Base-by-base conservation (phyloP, 2,329 filamentous ascomycete species). In the Scedosporium aurantiacum region DNA sequence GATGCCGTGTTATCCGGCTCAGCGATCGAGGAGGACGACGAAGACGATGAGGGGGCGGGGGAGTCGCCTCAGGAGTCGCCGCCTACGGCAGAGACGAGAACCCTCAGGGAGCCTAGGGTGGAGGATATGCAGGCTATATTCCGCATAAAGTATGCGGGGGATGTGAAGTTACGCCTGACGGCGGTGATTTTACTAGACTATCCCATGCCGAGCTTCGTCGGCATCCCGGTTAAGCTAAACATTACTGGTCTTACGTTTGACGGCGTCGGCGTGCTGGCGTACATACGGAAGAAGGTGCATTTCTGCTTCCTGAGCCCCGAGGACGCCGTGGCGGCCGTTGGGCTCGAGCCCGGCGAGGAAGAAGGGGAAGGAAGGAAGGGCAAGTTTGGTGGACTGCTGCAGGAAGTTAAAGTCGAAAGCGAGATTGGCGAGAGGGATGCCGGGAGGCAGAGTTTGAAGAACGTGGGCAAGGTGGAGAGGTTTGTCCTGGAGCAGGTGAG, bases 121-220 rank as follows among this genome's bases (percentile, higher is more conserved):
- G 91, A 96, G 65, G 94, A 99, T 70, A 81, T 97, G 60, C 94
- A 99, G 72, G 89, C 96, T 57, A 89, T 97, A 5, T 93, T 95
- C 69, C 88, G 92, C 66, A 92, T 96, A 63, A 86, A 86, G 61
- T 99, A 99, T 73, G 84, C 87, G 2, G 94, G 94, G 37, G 89
- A 97, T 69, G 82, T 99, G 63, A 86, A 87, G 66, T 82, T 99
- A 62, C 90, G 91, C 64, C 79, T 99, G 58, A 97, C 94, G 25
- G 92, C 94, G 0, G 92, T 97, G 74, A 96, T 99, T 50, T 79
- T 97, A 37, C 85, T 99, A 40, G 94, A 99, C 74, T 99, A 99
- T 72, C 94, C 94, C 0, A 97, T 97, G 90, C 92, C 92, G 47
- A 96, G 90, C 76, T 99, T 99, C 69, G 93, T 97, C 2, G 91